phyloP scores from a whole-genome alignment of 1,284 basidiomycete species.

The Sanguinoderma infundibulare region DNA sequence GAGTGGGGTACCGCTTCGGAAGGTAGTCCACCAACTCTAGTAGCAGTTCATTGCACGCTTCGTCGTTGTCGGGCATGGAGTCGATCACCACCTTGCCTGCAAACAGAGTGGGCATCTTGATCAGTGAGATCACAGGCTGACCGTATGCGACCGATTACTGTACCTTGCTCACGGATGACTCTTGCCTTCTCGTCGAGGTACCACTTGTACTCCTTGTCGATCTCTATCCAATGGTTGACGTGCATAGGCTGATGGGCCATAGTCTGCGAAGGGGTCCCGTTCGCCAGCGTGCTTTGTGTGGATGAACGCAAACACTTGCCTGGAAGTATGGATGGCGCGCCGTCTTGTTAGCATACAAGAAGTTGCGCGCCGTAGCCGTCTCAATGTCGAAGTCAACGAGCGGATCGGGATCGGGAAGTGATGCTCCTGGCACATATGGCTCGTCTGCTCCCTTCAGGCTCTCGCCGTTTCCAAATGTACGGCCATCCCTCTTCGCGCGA shows the following conservation, averaged over 20 bases:
- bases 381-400: conserved; percentile 33
- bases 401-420: conserved; percentile 34
- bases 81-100: conserved; percentile 42
- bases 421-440: neutral
- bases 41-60: conserved; percentile 42
- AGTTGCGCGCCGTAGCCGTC: conserved; percentile 38
- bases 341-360: conserved; percentile 42
- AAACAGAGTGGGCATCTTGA: neutral
- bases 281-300: neutral
- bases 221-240: conserved; percentile 47
- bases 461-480: neutral
- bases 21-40: conserved; percentile 42
- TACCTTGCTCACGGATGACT: conserved; percentile 41
- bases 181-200: conserved; percentile 43
- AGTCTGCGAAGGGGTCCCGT: conserved; percentile 26
- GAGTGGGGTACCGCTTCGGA: conserved; percentile 42
- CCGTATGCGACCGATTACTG: too few species aligned
- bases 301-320: conserved; percentile 25
- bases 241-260: conserved; percentile 48
- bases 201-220: conserved; percentile 43
- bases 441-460: neutral
- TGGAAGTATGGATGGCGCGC: conserved; percentile 42
- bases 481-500: neutral
- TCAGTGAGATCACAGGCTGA: too few species aligned
- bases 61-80: conserved; percentile 44